A percentile compares a stretch with the other conserved stretches of the same genome.
Evolutionary conservation across 2,329 filamentous ascomycete genomes (phyloP).

Genomic region (Nemania serpens): DNA sequence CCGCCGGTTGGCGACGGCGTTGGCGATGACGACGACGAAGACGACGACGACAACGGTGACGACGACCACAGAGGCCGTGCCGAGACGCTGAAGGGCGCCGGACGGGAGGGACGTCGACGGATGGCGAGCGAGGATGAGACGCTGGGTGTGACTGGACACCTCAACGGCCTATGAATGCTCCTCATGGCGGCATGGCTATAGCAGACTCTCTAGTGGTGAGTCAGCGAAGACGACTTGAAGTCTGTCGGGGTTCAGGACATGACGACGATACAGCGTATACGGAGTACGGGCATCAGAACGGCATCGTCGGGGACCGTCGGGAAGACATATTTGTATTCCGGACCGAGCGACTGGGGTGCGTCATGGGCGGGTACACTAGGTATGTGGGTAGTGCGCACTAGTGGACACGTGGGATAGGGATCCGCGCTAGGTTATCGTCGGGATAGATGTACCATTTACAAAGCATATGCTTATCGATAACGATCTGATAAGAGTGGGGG

Average conservation of each 20-base stretch:
- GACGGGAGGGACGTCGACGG: constrained; percentile 16
- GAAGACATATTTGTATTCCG: neutral
- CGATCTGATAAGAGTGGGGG: neutral
- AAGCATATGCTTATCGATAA: neutral
- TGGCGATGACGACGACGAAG: neutral
- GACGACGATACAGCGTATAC: neutral
- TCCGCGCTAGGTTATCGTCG: neutral
- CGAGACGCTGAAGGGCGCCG: constrained; percentile 15
- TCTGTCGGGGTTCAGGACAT: neutral
- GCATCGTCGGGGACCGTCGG: neutral
- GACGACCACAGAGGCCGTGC: constrained; percentile 23
- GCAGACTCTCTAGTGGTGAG: constrained; percentile 24
- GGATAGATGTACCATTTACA: neutral
- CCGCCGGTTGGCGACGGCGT: constrained; percentile 36
- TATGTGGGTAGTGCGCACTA: neutral
- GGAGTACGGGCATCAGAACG: too few relatives aligned
- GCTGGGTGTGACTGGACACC: constrained; percentile 41
- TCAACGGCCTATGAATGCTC: constrained; percentile 45
- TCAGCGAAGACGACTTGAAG: constrained; percentile 1
- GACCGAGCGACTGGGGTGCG: neutral
- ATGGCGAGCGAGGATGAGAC: constrained; percentile 16
- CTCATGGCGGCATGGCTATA: constrained; percentile 55
- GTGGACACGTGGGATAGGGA: neutral
- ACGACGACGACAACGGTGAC: constrained; percentile 29
- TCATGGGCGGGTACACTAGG: neutral